phyloP scores from a whole-genome alignment of 1,284 basidiomycete genomes.

The Cutaneotrichosporon sp. region DNA sequence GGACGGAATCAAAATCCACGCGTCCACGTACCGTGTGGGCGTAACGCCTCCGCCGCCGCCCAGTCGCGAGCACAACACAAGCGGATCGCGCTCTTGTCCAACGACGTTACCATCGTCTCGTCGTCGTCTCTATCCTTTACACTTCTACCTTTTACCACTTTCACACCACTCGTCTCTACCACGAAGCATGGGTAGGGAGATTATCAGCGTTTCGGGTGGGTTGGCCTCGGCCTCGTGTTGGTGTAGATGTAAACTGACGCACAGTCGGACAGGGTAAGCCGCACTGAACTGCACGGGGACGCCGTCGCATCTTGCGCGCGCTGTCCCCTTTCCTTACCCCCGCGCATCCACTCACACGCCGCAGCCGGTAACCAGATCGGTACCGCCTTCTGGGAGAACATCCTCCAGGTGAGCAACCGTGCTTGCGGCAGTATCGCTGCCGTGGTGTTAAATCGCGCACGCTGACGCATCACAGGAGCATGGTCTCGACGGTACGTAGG shows the following conservation, averaged over 20 bases:
- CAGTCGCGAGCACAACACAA: too few species aligned
- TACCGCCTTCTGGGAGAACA: slow-evolving; percentile 45
- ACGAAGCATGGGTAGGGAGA: slow-evolving; percentile 38
- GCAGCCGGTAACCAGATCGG: slow-evolving; percentile 44
- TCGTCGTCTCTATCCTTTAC: not conserved
- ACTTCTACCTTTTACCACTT: not conserved
- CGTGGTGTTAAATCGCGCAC: too few species aligned
- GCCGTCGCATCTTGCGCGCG: too few species aligned
- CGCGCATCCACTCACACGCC: not conserved
- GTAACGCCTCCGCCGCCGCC: too few species aligned
- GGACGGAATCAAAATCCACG: not conserved
- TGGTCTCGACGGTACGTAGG: slow-evolving; percentile 36
- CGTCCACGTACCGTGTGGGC: not conserved
- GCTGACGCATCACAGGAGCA: slow-evolving; percentile 34
- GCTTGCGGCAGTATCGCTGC: not conserved
- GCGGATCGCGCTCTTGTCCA: not conserved
- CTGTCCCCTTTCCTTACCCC: not conserved
- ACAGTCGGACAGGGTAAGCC: slow-evolving; percentile 26
- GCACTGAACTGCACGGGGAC: not conserved
- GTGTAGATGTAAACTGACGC: too few species aligned
- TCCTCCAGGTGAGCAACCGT: slow-evolving; percentile 36
- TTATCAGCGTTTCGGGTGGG: slow-evolving; percentile 40
- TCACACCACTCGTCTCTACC: not conserved
- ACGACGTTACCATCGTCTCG: not conserved
- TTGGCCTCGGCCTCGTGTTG: too few species aligned